Percentiles rank a stretch among this genome's conserved stretches.
Evolutionary conservation across 129 eudicot species (phyloP).

Genomic region (Pseudognaphalium luteoalbum): DNA sequence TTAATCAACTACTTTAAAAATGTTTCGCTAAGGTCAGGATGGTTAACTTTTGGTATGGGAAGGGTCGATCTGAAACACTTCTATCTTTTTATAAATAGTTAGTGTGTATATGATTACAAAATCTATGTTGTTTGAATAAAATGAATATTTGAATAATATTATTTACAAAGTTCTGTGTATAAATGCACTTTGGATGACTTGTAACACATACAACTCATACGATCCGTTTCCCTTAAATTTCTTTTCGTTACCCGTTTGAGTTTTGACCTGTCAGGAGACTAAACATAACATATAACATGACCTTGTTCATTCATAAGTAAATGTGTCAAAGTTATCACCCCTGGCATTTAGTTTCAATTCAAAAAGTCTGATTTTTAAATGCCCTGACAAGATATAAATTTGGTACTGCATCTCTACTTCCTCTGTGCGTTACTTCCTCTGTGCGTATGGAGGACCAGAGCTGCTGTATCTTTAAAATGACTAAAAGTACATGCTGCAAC

Average conservation of each 20-base stretch:
- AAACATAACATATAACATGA: not conserved
- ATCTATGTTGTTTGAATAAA: not conserved
- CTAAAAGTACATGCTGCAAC: not conserved
- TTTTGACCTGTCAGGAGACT: not conserved
- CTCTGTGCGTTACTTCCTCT: not conserved
- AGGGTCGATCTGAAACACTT: not conserved
- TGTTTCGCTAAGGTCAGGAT: not conserved
- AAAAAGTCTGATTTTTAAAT: slow-evolving; percentile 10
- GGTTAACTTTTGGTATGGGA: not conserved
- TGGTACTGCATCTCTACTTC: not conserved
- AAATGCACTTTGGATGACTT: not conserved
- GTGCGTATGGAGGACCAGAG: not conserved
- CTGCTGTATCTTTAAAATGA: not conserved
- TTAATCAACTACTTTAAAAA: not conserved
- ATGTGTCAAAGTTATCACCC: not conserved
- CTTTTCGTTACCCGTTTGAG: not conserved
- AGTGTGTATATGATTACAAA: not conserved
- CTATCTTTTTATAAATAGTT: not conserved
- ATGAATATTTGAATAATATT: not conserved
- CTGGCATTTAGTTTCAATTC: slow-evolving; percentile 4
- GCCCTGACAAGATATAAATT: not conserved
- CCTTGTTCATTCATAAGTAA: not conserved
- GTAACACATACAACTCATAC: not conserved
- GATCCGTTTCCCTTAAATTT: not conserved
- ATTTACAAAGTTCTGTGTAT: not conserved